A percentile compares a stretch with the other conserved stretches of the same genome.
phyloP scores from a whole-genome alignment of 345 rosid species.

The Nasturtium officinale region DNA sequence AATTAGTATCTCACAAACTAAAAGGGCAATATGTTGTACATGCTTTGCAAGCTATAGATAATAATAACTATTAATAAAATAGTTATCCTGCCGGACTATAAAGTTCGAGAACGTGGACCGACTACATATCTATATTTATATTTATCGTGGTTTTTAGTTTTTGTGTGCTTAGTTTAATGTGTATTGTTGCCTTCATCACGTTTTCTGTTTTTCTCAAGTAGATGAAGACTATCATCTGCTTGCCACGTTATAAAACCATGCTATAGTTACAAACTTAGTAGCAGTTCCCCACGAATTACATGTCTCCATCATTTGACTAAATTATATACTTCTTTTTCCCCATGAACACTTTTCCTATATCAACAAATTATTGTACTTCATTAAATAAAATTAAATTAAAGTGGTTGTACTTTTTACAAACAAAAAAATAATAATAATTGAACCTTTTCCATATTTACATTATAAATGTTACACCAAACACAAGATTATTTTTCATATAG shows the following conservation, averaged over 20 bases:
- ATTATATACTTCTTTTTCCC: background rate
- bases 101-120: constrained; percentile 39
- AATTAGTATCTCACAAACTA: constrained; percentile 1
- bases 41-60: background rate
- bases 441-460: background rate
- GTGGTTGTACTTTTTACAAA: no score
- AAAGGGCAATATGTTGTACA: constrained; percentile 12
- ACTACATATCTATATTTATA: background rate
- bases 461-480: background rate
- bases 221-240: constrained; percentile 31
- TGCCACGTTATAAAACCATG: constrained; percentile 38
- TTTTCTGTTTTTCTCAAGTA: constrained; percentile 24
- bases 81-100: constrained; percentile 32
- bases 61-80: constrained; percentile 2
- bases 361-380: constrained; percentile 7
- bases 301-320: constrained; percentile 30
- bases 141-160: constrained; percentile 18
- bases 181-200: constrained; percentile 44
- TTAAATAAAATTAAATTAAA: no score
- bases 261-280: constrained; percentile 33
- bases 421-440: no score
- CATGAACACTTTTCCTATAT: background rate
- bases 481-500: background rate
- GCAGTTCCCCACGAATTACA: constrained; percentile 42
- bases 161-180: background rate